Conservation (phyloP, 352 stramenopile species). For the Phytophthora syringae region DNA sequence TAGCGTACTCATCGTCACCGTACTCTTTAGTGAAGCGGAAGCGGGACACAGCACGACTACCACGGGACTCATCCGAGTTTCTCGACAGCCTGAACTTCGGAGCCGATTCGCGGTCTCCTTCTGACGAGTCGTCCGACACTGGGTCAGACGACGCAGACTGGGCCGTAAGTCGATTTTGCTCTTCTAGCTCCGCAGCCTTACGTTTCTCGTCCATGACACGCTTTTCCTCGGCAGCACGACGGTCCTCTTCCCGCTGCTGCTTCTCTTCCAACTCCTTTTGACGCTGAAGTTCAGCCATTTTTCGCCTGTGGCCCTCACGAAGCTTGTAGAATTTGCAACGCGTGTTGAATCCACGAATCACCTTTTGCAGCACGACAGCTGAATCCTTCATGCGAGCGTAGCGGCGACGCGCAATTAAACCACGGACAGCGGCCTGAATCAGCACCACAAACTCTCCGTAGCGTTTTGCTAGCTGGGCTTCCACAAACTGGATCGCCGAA, state of each 20-base stretch:
- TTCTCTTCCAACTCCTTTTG: conserved; percentile 52
- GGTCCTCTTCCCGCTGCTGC: conserved; percentile 41
- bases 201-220: conserved; percentile 52
- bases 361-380: conserved; percentile 54
- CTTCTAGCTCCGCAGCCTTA: conserved; percentile 55
- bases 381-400: conserved; percentile 60
- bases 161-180: conserved; percentile 67
- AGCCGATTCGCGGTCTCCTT: conserved; percentile 54
- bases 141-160: conserved; percentile 71
- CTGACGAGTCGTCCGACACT: conserved; percentile 76
- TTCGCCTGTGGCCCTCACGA: conserved; percentile 50
- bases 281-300: conserved; percentile 46
- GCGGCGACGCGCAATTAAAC: conserved; percentile 53
- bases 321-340: conserved; percentile 63
- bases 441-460: conserved; percentile 89
- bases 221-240: conserved; percentile 33
- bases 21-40: conserved; percentile 90
- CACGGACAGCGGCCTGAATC: conserved; percentile 77
- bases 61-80: conserved; percentile 25
- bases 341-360: conserved; percentile 73
- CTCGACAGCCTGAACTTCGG: conserved; percentile 29
- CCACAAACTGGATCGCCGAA: conserved; percentile 85
- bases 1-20: conserved; percentile 51
- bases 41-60: conserved; percentile 57
- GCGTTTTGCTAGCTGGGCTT: conserved; percentile 85